These are phyloP conservation scores for Alternaria sp. DNA, from an alignment of 2,329 filamentous ascomycete genomes.

Conservation along the genomic window DNA sequence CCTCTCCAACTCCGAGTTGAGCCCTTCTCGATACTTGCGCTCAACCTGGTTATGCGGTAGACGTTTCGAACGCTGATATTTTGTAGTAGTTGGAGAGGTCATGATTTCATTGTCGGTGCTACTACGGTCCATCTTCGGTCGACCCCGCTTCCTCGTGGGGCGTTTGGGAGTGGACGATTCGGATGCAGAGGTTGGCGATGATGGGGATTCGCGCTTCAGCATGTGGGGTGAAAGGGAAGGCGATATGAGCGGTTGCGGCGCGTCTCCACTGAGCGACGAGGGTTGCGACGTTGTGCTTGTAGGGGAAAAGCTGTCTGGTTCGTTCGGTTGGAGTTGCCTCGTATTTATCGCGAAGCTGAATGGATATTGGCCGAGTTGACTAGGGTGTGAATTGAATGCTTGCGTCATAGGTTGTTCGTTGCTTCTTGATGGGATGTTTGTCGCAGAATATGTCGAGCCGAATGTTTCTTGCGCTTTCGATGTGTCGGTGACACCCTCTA, in stretches of 20 bases:
- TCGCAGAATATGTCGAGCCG: slow-evolving; percentile 26
- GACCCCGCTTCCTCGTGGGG: slow-evolving; percentile 42
- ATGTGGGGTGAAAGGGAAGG: slow-evolving; percentile 38
- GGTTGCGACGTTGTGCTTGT: slow-evolving; percentile 36
- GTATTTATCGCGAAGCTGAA: slow-evolving; percentile 31
- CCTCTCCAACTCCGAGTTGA: slow-evolving; percentile 43
- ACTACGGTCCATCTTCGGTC: slow-evolving; percentile 41
- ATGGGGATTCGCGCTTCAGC: slow-evolving; percentile 44
- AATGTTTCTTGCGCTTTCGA: slow-evolving; percentile 25
- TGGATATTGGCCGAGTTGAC: slow-evolving; percentile 28
- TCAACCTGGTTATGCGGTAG: slow-evolving; percentile 50
- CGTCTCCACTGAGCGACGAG: slow-evolving; percentile 46
- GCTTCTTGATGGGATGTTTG: slow-evolving; percentile 23
- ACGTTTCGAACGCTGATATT: slow-evolving; percentile 30
- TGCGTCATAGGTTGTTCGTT: slow-evolving; percentile 23
- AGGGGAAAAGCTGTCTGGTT: slow-evolving; percentile 29
- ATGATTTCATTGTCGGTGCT: slow-evolving; percentile 21
- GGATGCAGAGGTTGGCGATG: slow-evolving; percentile 24
- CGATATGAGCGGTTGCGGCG: slow-evolving; percentile 30
- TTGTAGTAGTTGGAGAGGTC: slow-evolving; percentile 13
- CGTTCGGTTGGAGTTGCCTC: slow-evolving; percentile 20
- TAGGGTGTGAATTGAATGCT: slow-evolving; percentile 32
- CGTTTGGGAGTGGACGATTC: slow-evolving; percentile 36
- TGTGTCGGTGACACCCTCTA: slow-evolving; percentile 28
- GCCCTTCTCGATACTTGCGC: slow-evolving; percentile 39